Evolutionary conservation across 176 grass and related monocot species (phyloP).

Genomic region (Oropetium thomaeum): DNA sequence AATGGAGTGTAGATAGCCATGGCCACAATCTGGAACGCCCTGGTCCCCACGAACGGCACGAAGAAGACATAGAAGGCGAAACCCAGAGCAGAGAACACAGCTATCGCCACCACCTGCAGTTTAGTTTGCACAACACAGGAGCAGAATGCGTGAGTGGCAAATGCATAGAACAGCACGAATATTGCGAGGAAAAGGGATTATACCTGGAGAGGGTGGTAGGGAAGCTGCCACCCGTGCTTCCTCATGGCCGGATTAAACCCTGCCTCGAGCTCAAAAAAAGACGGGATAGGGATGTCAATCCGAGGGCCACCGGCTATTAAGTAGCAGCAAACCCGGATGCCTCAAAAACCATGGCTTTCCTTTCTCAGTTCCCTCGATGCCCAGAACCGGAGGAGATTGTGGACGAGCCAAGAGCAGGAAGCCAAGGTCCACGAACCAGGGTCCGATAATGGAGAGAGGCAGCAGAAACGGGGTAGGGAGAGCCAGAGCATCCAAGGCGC

Average conservation of each 20-base stretch:
- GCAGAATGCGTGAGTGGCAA: background rate
- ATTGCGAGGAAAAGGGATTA: background rate
- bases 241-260: conserved; percentile 54
- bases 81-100: conserved; percentile 84
- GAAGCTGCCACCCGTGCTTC: conserved; percentile 98
- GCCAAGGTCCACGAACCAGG: conserved; percentile 13
- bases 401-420: conserved; percentile 4
- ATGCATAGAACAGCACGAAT: conserved; percentile 6
- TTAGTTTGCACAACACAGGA: background rate
- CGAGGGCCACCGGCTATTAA: conserved; percentile 27
- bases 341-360: conserved; percentile 8
- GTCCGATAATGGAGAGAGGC: conserved; percentile 8
- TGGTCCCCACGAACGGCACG: conserved; percentile 81
- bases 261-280: background rate
- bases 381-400: background rate
- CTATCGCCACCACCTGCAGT: conserved; percentile 86
- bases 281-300: background rate
- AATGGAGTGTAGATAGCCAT: conserved; percentile 86
- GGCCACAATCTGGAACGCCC: conserved; percentile 53
- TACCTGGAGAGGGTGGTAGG: conserved; percentile 95
- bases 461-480: background rate
- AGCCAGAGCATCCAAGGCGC: conserved; percentile 38
- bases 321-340: background rate
- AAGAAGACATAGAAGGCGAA: conserved; percentile 99
- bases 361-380: conserved; percentile 10